These are phyloP conservation scores for Thelonectria discophora DNA, from an alignment of 2,329 filamentous ascomycete species.

Conservation along the genomic window DNA sequence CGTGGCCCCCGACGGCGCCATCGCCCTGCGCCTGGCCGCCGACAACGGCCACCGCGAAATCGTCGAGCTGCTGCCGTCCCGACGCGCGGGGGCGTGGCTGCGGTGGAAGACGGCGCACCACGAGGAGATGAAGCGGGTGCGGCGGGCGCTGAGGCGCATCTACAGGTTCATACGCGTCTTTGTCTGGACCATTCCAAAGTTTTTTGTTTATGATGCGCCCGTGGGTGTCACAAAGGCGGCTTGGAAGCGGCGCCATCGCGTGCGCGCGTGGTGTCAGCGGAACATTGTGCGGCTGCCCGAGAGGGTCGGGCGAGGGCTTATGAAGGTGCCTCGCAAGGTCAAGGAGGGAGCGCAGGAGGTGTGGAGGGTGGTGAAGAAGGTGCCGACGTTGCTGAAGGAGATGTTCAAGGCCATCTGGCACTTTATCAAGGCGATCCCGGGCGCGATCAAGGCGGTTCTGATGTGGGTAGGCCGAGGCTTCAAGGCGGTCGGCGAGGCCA, in stretches of 20 bases:
- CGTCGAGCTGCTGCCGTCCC: constrained; percentile 52
- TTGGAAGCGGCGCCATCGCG: constrained; percentile 40
- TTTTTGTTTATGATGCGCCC: constrained; percentile 42
- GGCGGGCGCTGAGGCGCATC: constrained; percentile 38
- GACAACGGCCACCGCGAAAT: constrained; percentile 52
- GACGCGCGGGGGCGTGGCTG: constrained; percentile 50
- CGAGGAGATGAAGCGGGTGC: constrained; percentile 41
- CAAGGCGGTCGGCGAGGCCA: constrained; percentile 37
- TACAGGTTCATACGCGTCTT: constrained; percentile 38
- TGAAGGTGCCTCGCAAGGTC: constrained; percentile 30
- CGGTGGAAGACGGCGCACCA: constrained; percentile 49
- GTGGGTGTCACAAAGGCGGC: constrained; percentile 2
- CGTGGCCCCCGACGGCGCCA: constrained; percentile 56
- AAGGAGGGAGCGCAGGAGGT: constrained; percentile 16
- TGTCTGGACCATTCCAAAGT: constrained; percentile 44
- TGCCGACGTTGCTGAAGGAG: constrained; percentile 22
- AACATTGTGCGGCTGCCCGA: constrained; percentile 42
- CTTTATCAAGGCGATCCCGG: constrained; percentile 37
- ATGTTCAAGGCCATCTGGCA: constrained; percentile 27
- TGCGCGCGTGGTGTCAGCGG: constrained; percentile 45
- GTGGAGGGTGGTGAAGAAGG: constrained; percentile 36
- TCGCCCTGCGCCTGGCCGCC: constrained; percentile 56
- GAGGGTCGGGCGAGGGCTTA: constrained; percentile 31
- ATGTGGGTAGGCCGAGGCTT: constrained; percentile 46
- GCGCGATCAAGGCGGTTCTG: constrained; percentile 37